A percentile compares a stretch with the other conserved stretches of the same genome.
Evolutionary conservation across 1,284 basidiomycete genomes (phyloP).

Genomic region (Malassezia pachydermatis): DNA sequence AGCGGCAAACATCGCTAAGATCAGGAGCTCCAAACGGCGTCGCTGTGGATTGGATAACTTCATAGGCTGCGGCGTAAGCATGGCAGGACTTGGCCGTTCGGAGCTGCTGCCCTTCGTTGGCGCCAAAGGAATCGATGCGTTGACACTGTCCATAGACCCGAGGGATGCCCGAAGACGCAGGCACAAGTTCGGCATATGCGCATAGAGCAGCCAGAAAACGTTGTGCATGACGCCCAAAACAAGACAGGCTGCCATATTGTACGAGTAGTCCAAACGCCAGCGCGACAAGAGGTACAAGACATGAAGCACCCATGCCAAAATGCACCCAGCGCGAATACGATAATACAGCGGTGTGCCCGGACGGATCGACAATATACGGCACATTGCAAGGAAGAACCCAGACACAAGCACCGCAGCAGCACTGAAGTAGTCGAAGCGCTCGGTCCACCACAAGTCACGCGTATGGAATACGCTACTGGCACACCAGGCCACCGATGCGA

Average conservation of each 20-base stretch:
- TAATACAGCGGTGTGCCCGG: slow-evolving; percentile 23
- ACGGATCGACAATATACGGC: slow-evolving; percentile 42
- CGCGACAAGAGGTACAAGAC: slow-evolving; percentile 61
- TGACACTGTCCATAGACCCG: not conserved
- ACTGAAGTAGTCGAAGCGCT: slow-evolving; percentile 89
- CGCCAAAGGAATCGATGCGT: not conserved
- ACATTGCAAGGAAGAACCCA: slow-evolving; percentile 58
- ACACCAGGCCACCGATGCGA: slow-evolving; percentile 81
- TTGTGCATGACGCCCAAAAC: slow-evolving; percentile 62
- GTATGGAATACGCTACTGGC: slow-evolving; percentile 89
- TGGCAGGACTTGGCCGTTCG: not conserved
- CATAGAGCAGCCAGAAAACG: slow-evolving; percentile 61
- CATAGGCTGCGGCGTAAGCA: not conserved
- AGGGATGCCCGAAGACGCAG: not conserved
- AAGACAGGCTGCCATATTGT: slow-evolving; percentile 84
- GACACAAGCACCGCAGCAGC: slow-evolving; percentile 65
- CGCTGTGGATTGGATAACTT: slow-evolving; percentile 41
- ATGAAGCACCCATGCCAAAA: slow-evolving; percentile 51
- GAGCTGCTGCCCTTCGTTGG: slow-evolving; percentile 20
- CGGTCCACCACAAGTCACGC: slow-evolving; percentile 72
- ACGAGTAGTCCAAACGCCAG: slow-evolving; percentile 82
- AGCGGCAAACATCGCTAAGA: slow-evolving; percentile 61
- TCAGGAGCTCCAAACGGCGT: slow-evolving; percentile 52
- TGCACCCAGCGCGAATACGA: slow-evolving; percentile 21
- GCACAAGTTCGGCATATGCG: slow-evolving; percentile 26